phyloP scores from a whole-genome alignment of 1,139 yeast genomes.

The Yamadazyma triangularis region DNA sequence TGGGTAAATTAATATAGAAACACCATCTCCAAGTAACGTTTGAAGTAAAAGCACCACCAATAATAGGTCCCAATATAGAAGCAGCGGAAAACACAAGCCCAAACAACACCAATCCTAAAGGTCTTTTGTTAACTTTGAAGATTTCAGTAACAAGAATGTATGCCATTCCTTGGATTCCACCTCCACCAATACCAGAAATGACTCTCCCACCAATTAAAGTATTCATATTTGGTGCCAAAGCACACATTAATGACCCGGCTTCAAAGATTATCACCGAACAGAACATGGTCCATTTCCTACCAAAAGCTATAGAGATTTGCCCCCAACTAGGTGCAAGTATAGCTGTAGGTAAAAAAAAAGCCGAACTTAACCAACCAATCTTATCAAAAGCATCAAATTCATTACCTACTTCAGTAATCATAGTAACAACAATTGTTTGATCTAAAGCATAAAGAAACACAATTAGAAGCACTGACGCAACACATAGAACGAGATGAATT shows the following conservation, averaged over 20 bases:
- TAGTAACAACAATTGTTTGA: conserved; percentile 37
- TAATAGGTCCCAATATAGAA: conserved; percentile 51
- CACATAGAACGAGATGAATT: conserved; percentile 20
- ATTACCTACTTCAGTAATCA: conserved; percentile 34
- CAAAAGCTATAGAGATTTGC: conserved; percentile 41
- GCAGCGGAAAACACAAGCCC: conserved; percentile 41
- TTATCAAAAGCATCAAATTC: conserved; percentile 43
- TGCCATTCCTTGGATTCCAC: conserved; percentile 24
- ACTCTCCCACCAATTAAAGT: conserved; percentile 36
- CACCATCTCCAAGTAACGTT: conserved; percentile 69
- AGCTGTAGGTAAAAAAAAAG: conserved; percentile 45
- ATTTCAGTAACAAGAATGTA: conserved; percentile 27
- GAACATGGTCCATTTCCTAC: conserved; percentile 38
- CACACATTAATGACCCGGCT: conserved; percentile 37
- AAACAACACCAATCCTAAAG: conserved; percentile 34
- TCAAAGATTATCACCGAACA: conserved; percentile 31
- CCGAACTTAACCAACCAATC: conserved; percentile 59
- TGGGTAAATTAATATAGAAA: conserved; percentile 52
- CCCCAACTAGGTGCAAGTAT: conserved; percentile 38
- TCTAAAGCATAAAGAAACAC: conserved; percentile 37
- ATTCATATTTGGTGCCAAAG: conserved; percentile 30
- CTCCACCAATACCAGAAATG: conserved; percentile 31
- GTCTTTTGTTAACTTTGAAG: conserved; percentile 25
- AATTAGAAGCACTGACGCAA: conserved; percentile 23
- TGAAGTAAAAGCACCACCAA: conserved; percentile 49